Percentiles rank a stretch among this genome's conserved stretches.
phyloP scores from a whole-genome alignment of 2,329 filamentous ascomycete genomes.

The Paracorniculantispora psalliotae region DNA sequence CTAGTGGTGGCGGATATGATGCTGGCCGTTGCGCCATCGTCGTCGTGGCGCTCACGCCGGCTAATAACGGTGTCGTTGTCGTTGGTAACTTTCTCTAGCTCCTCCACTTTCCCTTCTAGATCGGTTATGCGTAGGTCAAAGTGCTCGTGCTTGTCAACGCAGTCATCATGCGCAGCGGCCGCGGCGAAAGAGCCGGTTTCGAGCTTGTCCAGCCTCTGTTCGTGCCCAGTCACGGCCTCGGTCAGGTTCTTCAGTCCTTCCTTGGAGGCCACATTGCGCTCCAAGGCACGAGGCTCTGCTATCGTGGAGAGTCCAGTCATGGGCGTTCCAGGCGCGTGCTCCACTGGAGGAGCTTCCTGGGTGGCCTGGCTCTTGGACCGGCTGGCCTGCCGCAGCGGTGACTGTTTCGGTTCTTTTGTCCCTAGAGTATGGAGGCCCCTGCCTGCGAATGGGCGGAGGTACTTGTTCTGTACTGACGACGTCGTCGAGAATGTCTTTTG shows the following conservation, averaged over 20 bases:
- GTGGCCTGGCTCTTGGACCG: not conserved
- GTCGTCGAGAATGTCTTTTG: slow-evolving; percentile 51
- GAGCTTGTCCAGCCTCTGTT: slow-evolving; percentile 60
- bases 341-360: slow-evolving; percentile 8
- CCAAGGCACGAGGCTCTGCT: slow-evolving; percentile 22
- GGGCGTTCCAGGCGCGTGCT: slow-evolving; percentile 17
- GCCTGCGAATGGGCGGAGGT: slow-evolving; percentile 51
- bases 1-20: slow-evolving; percentile 43
- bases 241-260: slow-evolving; percentile 42
- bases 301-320: slow-evolving; percentile 23
- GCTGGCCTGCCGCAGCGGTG: slow-evolving; percentile 2
- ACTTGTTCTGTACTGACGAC: slow-evolving; percentile 45
- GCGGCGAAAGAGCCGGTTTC: slow-evolving; percentile 67
- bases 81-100: slow-evolving; percentile 50
- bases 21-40: slow-evolving; percentile 42
- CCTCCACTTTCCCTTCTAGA: slow-evolving; percentile 59
- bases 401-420: slow-evolving; percentile 24
- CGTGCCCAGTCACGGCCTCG: slow-evolving; percentile 54
- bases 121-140: slow-evolving; percentile 64
- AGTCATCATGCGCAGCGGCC: slow-evolving; percentile 58
- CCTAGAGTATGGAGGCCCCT: slow-evolving; percentile 51
- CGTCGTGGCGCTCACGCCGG: slow-evolving; percentile 32
- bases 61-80: slow-evolving; percentile 40
- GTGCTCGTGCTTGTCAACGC: slow-evolving; percentile 62
- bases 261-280: slow-evolving; percentile 23